Evolutionary conservation across 768 basidiomycete species (phyloP), one percentile per base, ranked within the genome.

Genomic region (Termitomyces sp.): DNA sequence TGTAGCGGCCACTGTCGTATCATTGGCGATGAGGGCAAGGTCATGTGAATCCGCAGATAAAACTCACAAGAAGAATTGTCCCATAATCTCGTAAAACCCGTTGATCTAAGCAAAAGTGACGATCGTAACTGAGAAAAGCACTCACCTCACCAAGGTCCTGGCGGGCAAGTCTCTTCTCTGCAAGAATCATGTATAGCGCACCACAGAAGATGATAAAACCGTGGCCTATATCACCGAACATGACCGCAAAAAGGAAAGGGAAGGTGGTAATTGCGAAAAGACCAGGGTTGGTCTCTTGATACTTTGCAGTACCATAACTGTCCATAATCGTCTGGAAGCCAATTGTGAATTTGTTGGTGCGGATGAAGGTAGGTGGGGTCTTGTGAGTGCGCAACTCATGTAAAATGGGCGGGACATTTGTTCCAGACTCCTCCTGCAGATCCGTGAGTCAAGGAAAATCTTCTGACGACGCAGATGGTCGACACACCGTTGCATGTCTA

Each of bases 211-310:
- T 89, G 66, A 98, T 85, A 58, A 83, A 76, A 30, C 94, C 97
- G 72, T 99, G 97, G 3, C 97, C 97, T 66, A 98, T 91, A 72
- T 99, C 97, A 65, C 97, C 97, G 68, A 99, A 99, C 97, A 99
- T 99, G 74, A 99, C 92, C 5, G 94, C 96, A 65, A 98, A 99
- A 62, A 99, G 73, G 84, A 99, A 98, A 0, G 97, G 97, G 84
- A 97, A 97, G 1, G 94, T 97, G 63, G 89, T 76, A 62, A 91
- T 76, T 0, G 92, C 93, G 71, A 96, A 96, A 28, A 98, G 73
- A 53, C 95, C 97, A 19, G 97, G 96, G 68, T 98, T 98, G 68
- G 94, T 86, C 72, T 99, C 97, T 68, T 98, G 91, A 68, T 99
- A 98, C 1, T 83, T 86, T 14, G 94, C 91, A 51, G 92, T 85